Evolutionary conservation across 2,329 filamentous ascomycete species (phyloP).

Genomic region (Colletotrichum sidae): DNA sequence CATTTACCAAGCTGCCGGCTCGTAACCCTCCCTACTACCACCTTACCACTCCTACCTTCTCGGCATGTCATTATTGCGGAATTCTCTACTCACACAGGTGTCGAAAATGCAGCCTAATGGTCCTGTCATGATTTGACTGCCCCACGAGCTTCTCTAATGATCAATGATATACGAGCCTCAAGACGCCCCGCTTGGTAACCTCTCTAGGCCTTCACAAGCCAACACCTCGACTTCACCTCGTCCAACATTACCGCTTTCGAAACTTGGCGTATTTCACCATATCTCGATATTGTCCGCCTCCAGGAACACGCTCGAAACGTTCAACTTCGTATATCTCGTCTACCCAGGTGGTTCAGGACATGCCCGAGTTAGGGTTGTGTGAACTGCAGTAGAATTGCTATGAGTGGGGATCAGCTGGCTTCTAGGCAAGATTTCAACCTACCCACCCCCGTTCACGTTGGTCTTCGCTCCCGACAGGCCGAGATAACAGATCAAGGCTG

Average conservation of each 20-base stretch:
- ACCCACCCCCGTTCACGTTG: conserved; percentile 32
- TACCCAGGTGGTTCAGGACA: conserved; percentile 35
- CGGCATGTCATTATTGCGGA: conserved; percentile 1
- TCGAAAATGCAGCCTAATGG: conserved; percentile 22
- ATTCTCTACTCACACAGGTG: conserved; percentile 17
- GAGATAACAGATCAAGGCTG: conserved; percentile 20
- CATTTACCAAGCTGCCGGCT: conserved; percentile 28
- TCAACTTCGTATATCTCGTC: conserved; percentile 12
- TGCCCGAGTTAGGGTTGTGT: conserved; percentile 38
- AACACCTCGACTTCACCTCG: conserved; percentile 18
- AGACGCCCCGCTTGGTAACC: conserved; percentile 23
- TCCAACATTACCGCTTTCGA: background rate
- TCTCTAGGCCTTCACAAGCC: conserved; percentile 23
- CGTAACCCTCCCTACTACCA: conserved; percentile 15
- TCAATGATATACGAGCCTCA: conserved; percentile 39
- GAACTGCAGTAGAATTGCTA: conserved; percentile 59
- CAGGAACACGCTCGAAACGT: conserved; percentile 4
- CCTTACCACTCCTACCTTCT: conserved; percentile 20
- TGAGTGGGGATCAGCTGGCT: conserved; percentile 70
- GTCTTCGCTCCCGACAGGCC: conserved; percentile 35
- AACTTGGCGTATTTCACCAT: conserved; percentile 7
- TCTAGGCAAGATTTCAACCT: conserved; percentile 59
- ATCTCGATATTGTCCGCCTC: background rate
- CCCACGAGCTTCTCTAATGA: conserved; percentile 37
- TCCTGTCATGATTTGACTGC: conserved; percentile 18